Evolutionary conservation across 495 filamentous ascomycete genomes (phyloP), one percentile per base, ranked within the genome.

Genomic region (Talaromyces nanjingensis): DNA sequence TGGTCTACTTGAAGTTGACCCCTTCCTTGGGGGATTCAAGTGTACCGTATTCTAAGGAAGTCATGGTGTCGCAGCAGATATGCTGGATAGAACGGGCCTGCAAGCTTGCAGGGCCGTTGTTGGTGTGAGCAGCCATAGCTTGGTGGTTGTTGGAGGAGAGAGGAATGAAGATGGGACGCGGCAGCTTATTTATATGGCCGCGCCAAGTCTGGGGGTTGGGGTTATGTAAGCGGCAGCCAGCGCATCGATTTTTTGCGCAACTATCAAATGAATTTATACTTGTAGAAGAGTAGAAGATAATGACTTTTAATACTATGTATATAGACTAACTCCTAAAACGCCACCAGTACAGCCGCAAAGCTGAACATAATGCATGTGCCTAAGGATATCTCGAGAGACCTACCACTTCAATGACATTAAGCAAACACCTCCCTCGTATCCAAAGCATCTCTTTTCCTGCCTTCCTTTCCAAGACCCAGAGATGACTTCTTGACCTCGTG

Each of bases 341-440:
- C 56, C 56, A 37, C 31, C 14, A 59, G 56, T 22, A 55, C 52
- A 55, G 52, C 12, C 25, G 1, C 14, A 59, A 33, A 16, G 16
- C 56, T 34, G 56, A 22, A 33, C 31, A 22, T 53, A 62, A 62
- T 62, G 60, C 60, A 61, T 4, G 33, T 59, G 57, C 29, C 34
- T 14, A 47, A 60, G 59, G 59, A 60, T 60, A 60, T 60, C 39
- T 60, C 33, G 25, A 22, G 39, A 22, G 34, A 56, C 56, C 37
- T 33, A 14, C 29, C 11, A 54, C 29, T 8, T 27, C 4, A 18
- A 34, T 57, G 16, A 6, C 54, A 25, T 63, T 31, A 64, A 45
- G n/a, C 87, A 81, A 97, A 98, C 53, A 98, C 75, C 65, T 88
- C 81, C 64, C 83, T 83, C 64, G 88, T 89, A 77, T 96, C 94